Percentiles rank a stretch among this genome's conserved stretches.
Conservation (phyloP, 164 flowering plant genomes). For the Aristolochia fimbriata region DNA sequence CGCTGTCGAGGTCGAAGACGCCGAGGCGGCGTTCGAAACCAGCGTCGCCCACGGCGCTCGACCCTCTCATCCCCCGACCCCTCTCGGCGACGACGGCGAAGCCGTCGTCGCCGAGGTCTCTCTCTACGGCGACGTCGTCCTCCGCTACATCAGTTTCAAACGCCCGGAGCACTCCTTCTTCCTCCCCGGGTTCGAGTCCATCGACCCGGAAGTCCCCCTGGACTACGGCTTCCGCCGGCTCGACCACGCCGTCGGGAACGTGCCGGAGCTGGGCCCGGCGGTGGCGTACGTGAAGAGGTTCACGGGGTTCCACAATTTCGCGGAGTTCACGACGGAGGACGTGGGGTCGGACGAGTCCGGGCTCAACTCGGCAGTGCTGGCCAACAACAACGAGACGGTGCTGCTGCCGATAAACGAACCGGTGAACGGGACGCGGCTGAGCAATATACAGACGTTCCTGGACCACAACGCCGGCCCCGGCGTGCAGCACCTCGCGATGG, state of each 20-base stretch:
- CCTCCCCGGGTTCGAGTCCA: constrained; percentile 52
- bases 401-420: constrained; percentile 85
- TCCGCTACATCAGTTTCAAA: constrained; percentile 46
- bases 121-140: constrained; percentile 69
- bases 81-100: constrained; percentile 21
- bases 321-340: constrained; percentile 83
- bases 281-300: constrained; percentile 49
- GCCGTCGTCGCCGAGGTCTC: constrained; percentile 39
- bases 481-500: constrained; percentile 75
- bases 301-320: constrained; percentile 84
- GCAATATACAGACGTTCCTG: constrained; percentile 83
- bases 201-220: constrained; percentile 28
- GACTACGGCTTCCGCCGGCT: constrained; percentile 66
- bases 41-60: constrained; percentile 46
- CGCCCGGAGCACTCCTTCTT: constrained; percentile 14
- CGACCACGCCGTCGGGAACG: constrained; percentile 87
- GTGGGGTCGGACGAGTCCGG: constrained; percentile 90
- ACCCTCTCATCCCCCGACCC: constrained; percentile 21
- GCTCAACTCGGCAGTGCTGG: constrained; percentile 67
- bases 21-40: constrained; percentile 32
- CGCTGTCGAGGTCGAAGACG: constrained; percentile 58
- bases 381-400: constrained; percentile 69
- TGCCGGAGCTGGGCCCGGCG: constrained; percentile 46
- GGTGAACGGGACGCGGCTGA: constrained; percentile 76
- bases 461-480: constrained; percentile 93